Conservation (phyloP, 2,329 filamentous ascomycete genomes). For the Arthrobotrys pseudoclavata region DNA sequence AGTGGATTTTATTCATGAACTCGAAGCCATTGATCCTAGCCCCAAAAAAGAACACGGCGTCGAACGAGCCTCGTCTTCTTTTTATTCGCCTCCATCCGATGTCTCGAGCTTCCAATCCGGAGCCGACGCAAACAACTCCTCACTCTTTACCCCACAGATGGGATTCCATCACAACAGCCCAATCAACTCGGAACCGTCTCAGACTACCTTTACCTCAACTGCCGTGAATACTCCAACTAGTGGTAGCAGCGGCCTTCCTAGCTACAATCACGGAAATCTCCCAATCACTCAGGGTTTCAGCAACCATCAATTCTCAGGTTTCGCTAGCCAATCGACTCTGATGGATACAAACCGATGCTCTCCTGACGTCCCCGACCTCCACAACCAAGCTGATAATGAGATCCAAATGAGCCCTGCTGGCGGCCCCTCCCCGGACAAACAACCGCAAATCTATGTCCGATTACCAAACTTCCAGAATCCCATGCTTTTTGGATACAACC, state of each 20-base stretch:
- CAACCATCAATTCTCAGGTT: no score
- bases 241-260: neutral
- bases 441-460: neutral
- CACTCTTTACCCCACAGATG: neutral
- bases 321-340: neutral
- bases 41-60: neutral
- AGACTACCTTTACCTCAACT: neutral
- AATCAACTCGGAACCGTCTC: neutral
- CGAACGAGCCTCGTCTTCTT: neutral
- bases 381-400: conserved; percentile 31
- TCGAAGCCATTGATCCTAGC: conserved; percentile 16
- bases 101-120: neutral
- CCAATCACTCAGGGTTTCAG: neutral
- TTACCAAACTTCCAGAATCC: neutral
- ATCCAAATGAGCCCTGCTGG: conserved; percentile 4
- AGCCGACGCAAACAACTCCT: neutral
- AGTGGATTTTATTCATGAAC: neutral
- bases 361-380: conserved; percentile 12
- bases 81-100: neutral
- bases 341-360: conserved; percentile 24
- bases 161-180: neutral
- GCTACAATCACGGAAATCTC: neutral
- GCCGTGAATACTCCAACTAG: conserved; percentile 3
- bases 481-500: neutral
- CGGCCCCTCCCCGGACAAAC: conserved; percentile 21